Base-by-base conservation (phyloP, 495 filamentous ascomycete species). In the Neurospora sp. region DNA sequence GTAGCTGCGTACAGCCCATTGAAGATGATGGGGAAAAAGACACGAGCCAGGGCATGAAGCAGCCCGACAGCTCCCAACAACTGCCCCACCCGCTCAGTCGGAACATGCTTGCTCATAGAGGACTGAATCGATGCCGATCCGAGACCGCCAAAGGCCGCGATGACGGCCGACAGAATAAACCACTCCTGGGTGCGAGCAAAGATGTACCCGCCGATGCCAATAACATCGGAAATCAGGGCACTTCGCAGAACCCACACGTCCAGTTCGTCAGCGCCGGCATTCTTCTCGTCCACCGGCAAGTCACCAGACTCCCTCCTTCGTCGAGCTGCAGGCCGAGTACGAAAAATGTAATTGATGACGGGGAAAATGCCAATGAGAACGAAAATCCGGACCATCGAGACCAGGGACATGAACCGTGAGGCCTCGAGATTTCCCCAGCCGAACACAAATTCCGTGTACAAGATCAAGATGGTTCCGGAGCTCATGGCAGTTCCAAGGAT, bases 41-140 rank as follows among this genome's bases (percentile, higher is more conserved):
- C 88, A 42, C 94, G 86, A 4, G 92, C 91, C 22, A 96, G 78
- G 0, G 93, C 91, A 83, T 98, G 96, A 73, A 99, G 80, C 69
- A 98, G 81, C 0, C 96, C 96, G 20, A 87, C 91, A 1, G 94
- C 96, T 10, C 96, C 96, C 3, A 99, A 87, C 69, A 99, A 82
- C 78, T 94, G 90, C 0, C 96, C 96, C 1, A 93, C 90, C 39
- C 87, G 87, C 75, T 95, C 91, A 9, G 88, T 86, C 5, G 94
- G 93, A 0, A 98, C 90, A 79, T 98, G 96, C 78, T 98, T 98
- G 70, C 93, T 98, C 20, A 98, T 81, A 0, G 92, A 86, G 0
- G 91, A 89, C 76, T 96, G 92, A 69, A 97, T 81, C 0, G 91
- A 95, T 4, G 96, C 94, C 6, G 89, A 90, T 0, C 89, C 95